Evolutionary conservation across 2,329 filamentous ascomycete species (phyloP).

Genomic region (Alternaria incomplexa): DNA sequence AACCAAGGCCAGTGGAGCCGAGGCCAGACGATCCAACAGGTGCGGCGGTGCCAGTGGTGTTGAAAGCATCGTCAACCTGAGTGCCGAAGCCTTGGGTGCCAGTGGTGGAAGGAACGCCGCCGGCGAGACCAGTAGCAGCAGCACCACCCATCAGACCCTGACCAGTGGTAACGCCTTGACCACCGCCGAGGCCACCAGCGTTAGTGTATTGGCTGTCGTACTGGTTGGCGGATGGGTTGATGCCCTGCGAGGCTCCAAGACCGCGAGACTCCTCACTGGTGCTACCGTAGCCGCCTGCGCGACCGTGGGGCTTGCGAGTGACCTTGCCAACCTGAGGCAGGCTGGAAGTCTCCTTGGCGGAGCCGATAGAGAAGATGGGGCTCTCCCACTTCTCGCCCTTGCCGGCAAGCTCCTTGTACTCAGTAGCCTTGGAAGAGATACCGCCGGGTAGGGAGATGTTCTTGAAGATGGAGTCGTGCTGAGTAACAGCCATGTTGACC

Average conservation of each 20-base stretch:
- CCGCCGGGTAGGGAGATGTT: slow-evolving; percentile 84
- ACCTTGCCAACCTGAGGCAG: slow-evolving; percentile 66
- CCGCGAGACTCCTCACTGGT: slow-evolving; percentile 22
- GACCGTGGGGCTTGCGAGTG: slow-evolving; percentile 64
- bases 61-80: slow-evolving; percentile 55
- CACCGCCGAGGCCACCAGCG: slow-evolving; percentile 14
- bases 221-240: slow-evolving; percentile 20
- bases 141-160: slow-evolving; percentile 19
- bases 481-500: slow-evolving; percentile 82
- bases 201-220: slow-evolving; percentile 22
- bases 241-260: slow-evolving; percentile 19
- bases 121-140: slow-evolving; percentile 18
- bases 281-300: slow-evolving; percentile 43
- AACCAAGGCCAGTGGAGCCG: slow-evolving; percentile 7
- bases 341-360: slow-evolving; percentile 72
- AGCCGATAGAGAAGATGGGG: slow-evolving; percentile 88
- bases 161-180: slow-evolving; percentile 7
- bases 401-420: slow-evolving; percentile 84
- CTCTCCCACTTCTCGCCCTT: slow-evolving; percentile 96
- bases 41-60: slow-evolving; percentile 19
- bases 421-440: slow-evolving; percentile 90
- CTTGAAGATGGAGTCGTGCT: slow-evolving; percentile 91
- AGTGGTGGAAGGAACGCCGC: slow-evolving; percentile 7
- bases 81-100: slow-evolving; percentile 46
- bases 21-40: slow-evolving; percentile 11